A percentile compares a stretch with the other conserved stretches of the same genome.
phyloP scores from a whole-genome alignment of 2,329 filamentous ascomycete species.

The Trichoderma lentiforme region DNA sequence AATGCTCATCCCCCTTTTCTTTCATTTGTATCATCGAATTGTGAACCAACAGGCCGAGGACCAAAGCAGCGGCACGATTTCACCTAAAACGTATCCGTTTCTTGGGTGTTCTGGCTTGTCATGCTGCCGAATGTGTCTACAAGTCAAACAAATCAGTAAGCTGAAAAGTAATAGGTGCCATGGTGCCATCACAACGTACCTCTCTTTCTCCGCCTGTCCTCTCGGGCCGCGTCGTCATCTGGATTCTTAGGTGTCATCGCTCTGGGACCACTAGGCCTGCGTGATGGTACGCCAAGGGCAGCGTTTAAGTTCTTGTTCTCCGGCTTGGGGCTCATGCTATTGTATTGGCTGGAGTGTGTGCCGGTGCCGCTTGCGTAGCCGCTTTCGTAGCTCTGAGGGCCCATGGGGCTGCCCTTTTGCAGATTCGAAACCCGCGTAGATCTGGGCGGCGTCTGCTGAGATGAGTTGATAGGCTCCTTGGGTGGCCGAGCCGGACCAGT shows the following conservation, averaged over 20 bases:
- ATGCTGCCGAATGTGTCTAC: constrained; percentile 37
- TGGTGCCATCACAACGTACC: constrained; percentile 40
- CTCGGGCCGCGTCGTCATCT: constrained; percentile 44
- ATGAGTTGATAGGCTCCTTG: constrained; percentile 56
- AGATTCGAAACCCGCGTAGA: constrained; percentile 49
- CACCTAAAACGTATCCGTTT: constrained; percentile 37
- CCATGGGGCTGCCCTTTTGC: constrained; percentile 53
- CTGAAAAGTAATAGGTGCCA: background rate
- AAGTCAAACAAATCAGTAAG: background rate
- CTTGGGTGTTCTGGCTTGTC: constrained; percentile 26
- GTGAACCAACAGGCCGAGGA: background rate
- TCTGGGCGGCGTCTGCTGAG: constrained; percentile 43
- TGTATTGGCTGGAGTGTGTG: constrained; percentile 48
- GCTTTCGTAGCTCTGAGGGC: constrained; percentile 54
- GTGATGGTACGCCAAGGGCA: constrained; percentile 49
- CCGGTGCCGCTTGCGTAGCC: constrained; percentile 50
- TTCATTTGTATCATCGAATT: background rate
- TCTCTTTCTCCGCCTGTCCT: constrained; percentile 55
- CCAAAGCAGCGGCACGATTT: constrained; percentile 10
- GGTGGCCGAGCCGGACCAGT: constrained; percentile 56
- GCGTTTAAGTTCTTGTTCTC: constrained; percentile 58
- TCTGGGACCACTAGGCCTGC: constrained; percentile 56
- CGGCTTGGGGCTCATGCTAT: constrained; percentile 53
- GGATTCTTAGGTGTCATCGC: constrained; percentile 59
- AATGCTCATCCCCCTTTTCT: background rate